These are phyloP conservation scores for Alternaria hordeiaustralica DNA, from an alignment of 2,329 filamentous ascomycete genomes.

Conservation along the genomic window DNA sequence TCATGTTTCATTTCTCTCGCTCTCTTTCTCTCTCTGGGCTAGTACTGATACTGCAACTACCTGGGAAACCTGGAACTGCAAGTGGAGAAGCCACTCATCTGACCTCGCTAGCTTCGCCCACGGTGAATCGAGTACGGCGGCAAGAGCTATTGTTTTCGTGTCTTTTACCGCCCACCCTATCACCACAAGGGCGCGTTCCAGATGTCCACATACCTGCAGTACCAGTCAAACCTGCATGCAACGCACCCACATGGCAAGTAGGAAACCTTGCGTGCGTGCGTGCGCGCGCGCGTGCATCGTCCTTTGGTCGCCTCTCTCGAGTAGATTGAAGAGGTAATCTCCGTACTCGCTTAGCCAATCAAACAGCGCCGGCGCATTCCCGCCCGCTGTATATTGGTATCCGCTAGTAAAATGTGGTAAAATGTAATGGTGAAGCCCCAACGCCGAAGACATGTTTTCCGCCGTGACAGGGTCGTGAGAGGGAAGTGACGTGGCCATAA, in stretches of 20 bases:
- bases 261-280: not conserved
- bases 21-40: not conserved
- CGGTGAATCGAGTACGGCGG: not conserved
- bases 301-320: not conserved
- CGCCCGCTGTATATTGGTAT: conserved; percentile 4
- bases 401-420: conserved; percentile 11
- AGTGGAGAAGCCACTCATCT: conserved; percentile 2
- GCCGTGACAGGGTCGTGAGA: conserved; percentile 11
- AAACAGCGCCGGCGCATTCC: conserved; percentile 11
- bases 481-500: conserved; percentile 16
- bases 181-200: not conserved
- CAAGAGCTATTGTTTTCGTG: not conserved
- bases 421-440: conserved; percentile 5
- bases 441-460: conserved; percentile 16
- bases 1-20: not conserved
- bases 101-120: not conserved
- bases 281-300: not conserved
- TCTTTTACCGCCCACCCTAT: not conserved
- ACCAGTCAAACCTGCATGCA: conserved; percentile 1
- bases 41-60: not conserved
- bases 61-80: not conserved
- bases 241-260: not conserved
- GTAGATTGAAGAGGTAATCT: conserved; percentile 10
- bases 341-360: conserved; percentile 16
- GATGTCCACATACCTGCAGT: not conserved